Conservation (phyloP, 2,329 filamentous ascomycete genomes). For the Nothopassalora personata region DNA sequence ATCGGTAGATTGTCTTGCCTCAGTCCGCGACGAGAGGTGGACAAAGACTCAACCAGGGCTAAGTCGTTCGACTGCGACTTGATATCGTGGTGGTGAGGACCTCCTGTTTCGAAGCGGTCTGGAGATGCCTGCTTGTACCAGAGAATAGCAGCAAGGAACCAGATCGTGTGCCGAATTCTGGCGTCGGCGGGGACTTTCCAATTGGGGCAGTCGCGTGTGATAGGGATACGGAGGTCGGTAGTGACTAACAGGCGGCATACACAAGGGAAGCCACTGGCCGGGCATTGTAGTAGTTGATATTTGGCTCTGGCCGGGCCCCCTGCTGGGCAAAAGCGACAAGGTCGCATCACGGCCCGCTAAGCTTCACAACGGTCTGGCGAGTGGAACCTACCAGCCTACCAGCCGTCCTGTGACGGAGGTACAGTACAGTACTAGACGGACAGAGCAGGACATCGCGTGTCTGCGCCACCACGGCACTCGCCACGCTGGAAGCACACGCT, state of each 20-base stretch:
- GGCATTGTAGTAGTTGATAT: slow-evolving; percentile 1
- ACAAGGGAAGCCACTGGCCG: not conserved
- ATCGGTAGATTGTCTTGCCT: not conserved
- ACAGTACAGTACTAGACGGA: not conserved
- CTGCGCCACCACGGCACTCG: slow-evolving; percentile 1
- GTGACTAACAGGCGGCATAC: slow-evolving; percentile 1
- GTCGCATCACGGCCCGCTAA: slow-evolving; percentile 3
- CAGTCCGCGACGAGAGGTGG: not conserved
- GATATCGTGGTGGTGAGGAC: slow-evolving; percentile 3
- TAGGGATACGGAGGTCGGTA: slow-evolving; percentile 3
- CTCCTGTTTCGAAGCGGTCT: slow-evolving; percentile 26
- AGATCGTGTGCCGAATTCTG: slow-evolving; percentile 2
- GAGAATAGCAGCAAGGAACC: slow-evolving; percentile 24
- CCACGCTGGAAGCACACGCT: not conserved
- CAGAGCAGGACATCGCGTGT: slow-evolving; percentile 6
- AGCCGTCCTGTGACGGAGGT: not conserved
- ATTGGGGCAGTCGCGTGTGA: slow-evolving; percentile 1
- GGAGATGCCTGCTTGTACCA: slow-evolving; percentile 17
- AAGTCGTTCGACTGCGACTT: not conserved
- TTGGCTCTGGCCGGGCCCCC: slow-evolving; percentile 1
- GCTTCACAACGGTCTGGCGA: slow-evolving; percentile 6
- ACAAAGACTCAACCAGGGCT: slow-evolving; percentile 4
- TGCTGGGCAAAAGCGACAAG: not conserved
- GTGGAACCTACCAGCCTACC: slow-evolving; percentile 1
- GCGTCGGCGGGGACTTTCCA: slow-evolving; percentile 2